These are phyloP conservation scores for Volvariella volvacea DNA, from an alignment of 1,284 basidiomycete genomes.

Conservation along the genomic window DNA sequence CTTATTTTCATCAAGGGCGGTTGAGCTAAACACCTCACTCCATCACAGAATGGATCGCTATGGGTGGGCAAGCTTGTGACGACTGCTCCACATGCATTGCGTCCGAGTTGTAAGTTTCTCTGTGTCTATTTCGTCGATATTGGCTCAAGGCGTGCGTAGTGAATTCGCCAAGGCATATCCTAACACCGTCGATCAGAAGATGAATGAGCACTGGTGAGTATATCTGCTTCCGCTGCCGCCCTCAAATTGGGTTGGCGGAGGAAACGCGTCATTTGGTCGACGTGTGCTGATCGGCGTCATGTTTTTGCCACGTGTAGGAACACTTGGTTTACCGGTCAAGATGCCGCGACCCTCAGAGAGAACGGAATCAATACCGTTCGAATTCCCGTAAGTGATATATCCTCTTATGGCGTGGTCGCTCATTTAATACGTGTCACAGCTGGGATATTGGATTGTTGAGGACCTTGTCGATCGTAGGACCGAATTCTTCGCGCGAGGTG, in stretches of 20 bases:
- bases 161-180: constrained; percentile 54
- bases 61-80: constrained; percentile 54
- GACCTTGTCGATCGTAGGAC: constrained; percentile 51
- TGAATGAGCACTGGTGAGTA: constrained; percentile 65
- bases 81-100: constrained; percentile 51
- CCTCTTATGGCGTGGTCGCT: neutral
- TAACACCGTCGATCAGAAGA: constrained; percentile 47
- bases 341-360: constrained; percentile 46
- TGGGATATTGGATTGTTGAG: constrained; percentile 80
- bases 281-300: no score
- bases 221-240: no score
- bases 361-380: constrained; percentile 69
- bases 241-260: no score
- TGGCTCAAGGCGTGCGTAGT: constrained; percentile 21
- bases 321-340: constrained; percentile 63
- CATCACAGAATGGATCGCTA: constrained; percentile 48
- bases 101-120: constrained; percentile 46
- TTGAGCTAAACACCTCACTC: neutral
- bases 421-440: constrained; percentile 28
- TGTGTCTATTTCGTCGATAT: neutral
- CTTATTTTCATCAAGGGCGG: neutral
- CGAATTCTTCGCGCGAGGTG: constrained; percentile 66
- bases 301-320: constrained; percentile 33
- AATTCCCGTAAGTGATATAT: constrained; percentile 53
- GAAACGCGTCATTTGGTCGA: no score